These are phyloP conservation scores for Dalbergia cultrata DNA, from an alignment of 306 rosid species.

Conservation along the genomic window DNA sequence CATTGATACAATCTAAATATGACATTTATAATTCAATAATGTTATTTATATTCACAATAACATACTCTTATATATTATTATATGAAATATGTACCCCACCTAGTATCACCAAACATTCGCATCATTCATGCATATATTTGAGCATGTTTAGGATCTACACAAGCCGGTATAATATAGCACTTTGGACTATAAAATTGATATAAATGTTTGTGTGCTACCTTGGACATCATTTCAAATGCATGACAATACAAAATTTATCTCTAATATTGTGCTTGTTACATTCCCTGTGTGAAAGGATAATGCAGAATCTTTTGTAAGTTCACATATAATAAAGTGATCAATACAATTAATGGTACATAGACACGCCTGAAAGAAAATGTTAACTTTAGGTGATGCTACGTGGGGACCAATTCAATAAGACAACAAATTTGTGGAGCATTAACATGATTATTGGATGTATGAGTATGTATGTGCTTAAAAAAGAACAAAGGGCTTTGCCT, in stretches of 20 bases:
- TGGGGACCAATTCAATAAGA: constrained; percentile 55
- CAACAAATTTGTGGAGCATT: constrained; percentile 66
- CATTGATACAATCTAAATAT: too few relatives aligned
- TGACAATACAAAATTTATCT: background rate
- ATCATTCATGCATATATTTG: too few relatives aligned
- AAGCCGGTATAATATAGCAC: too few relatives aligned
- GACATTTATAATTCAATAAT: too few relatives aligned
- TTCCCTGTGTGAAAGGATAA: constrained; percentile 43
- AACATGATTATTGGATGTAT: constrained; percentile 55
- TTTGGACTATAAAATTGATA: background rate
- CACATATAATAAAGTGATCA: constrained; percentile 24
- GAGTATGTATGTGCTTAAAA: constrained; percentile 50
- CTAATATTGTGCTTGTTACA: background rate
- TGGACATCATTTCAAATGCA: constrained; percentile 24
- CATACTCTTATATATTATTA: too few relatives aligned
- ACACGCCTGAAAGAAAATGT: constrained; percentile 43
- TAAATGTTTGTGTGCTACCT: background rate
- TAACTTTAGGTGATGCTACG: constrained; percentile 42
- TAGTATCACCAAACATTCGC: too few relatives aligned
- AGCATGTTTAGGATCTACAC: too few relatives aligned
- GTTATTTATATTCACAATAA: too few relatives aligned
- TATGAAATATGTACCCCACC: too few relatives aligned
- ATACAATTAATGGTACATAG: constrained; percentile 36
- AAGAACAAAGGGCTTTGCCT: constrained; percentile 47
- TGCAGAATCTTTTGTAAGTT: constrained; percentile 33